Conservation (phyloP, 1,139 yeast genomes). For the Geotrichum histeridarum region DNA sequence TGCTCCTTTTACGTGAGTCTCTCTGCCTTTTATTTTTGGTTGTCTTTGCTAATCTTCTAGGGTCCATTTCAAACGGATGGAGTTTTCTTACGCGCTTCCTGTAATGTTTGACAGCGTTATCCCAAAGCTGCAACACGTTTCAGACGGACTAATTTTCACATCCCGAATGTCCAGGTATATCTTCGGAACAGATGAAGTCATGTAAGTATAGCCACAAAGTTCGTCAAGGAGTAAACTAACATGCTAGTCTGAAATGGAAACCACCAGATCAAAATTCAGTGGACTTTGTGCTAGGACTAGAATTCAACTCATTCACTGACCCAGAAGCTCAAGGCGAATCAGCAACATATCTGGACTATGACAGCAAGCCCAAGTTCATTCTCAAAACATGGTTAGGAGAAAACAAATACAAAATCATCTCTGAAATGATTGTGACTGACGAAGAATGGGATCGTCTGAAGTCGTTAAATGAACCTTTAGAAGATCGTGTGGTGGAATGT, state of each 20-base stretch:
- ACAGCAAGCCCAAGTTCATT: conserved; percentile 63
- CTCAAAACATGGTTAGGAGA: conserved; percentile 81
- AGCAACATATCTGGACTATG: conserved; percentile 74
- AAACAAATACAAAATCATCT: conserved; percentile 59
- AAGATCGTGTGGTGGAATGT: conserved; percentile 89
- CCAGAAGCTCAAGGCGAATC: conserved; percentile 68
- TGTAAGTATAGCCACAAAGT: conserved; percentile 18
- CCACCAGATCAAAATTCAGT: conserved; percentile 93
- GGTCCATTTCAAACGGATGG: conserved; percentile 67
- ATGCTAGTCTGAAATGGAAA: conserved; percentile 71
- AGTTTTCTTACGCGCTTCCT: conserved; percentile 69
- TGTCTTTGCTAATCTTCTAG: not conserved
- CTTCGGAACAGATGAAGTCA: conserved; percentile 74
- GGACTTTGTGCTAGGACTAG: conserved; percentile 72
- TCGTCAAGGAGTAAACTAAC: not conserved
- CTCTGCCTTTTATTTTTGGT: not conserved
- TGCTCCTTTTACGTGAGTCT: conserved; percentile 40
- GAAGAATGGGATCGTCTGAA: conserved; percentile 82
- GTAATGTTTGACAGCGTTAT: conserved; percentile 65
- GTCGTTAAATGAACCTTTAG: conserved; percentile 66
- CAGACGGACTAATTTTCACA: conserved; percentile 92
- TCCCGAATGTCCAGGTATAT: conserved; percentile 84
- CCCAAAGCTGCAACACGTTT: conserved; percentile 73
- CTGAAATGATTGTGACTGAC: conserved; percentile 55
- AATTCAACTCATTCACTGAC: conserved; percentile 63